Conservation (phyloP, 441 rosid genomes). For the Gossypium trilobum region DNA sequence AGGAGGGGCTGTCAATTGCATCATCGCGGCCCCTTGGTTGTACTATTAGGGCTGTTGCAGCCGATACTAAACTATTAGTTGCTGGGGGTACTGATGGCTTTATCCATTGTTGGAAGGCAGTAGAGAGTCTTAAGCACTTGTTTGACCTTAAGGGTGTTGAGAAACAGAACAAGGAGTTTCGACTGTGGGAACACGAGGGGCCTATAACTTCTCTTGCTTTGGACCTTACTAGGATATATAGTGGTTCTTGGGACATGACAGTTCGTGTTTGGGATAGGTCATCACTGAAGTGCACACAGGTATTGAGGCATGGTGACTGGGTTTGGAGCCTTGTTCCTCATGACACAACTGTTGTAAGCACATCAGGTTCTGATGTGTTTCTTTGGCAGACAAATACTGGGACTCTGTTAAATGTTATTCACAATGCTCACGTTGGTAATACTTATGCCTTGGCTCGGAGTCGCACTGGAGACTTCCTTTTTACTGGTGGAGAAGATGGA, state of each 20-base stretch:
- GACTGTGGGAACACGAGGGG: conserved; percentile 84
- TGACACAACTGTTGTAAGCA: conserved; percentile 45
- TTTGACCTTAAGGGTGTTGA: conserved; percentile 55
- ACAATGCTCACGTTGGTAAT: conserved; percentile 55
- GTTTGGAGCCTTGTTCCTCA: conserved; percentile 74
- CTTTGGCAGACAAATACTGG: conserved; percentile 59
- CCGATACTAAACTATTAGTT: conserved; percentile 66
- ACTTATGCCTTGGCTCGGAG: conserved; percentile 64
- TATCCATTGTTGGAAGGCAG: conserved; percentile 71
- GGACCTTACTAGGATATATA: conserved; percentile 53
- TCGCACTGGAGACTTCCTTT: conserved; percentile 69
- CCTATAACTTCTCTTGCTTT: conserved; percentile 75
- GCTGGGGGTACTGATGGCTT: conserved; percentile 90
- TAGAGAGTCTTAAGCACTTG: conserved; percentile 50
- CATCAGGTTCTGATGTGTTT: conserved; percentile 76
- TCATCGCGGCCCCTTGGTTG: conserved; percentile 73
- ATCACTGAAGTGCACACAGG: conserved; percentile 49
- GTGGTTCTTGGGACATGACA: conserved; percentile 95
- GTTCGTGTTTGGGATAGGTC: conserved; percentile 76
- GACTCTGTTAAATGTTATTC: conserved; percentile 40
- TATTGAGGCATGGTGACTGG: conserved; percentile 83
- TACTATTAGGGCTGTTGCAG: conserved; percentile 73
- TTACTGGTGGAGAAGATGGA: conserved; percentile 92
- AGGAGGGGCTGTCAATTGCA: conserved; percentile 60
- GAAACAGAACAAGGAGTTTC: conserved; percentile 41